These are phyloP conservation scores for Massospora cicadina DNA, from an alignment of 371 early-diverging fungal genomes.

Conservation along the genomic window DNA sequence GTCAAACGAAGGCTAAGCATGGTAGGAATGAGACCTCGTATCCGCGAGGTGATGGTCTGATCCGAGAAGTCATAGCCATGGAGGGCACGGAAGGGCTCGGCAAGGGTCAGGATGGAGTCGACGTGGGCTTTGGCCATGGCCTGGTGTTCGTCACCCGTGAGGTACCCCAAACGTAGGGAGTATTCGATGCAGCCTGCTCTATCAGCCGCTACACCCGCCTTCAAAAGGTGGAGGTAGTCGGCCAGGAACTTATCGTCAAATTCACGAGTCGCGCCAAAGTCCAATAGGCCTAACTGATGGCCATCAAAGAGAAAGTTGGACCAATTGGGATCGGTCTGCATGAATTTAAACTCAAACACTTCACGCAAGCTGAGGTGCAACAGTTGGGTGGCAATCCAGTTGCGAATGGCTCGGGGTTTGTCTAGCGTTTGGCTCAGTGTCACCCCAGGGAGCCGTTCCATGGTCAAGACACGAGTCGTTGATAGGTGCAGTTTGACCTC, in stretches of 20 bases:
- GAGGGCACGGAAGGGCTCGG: slow-evolving; percentile 62
- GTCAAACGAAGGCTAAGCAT: slow-evolving; percentile 87
- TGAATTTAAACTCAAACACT: slow-evolving; percentile 77
- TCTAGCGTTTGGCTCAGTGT: slow-evolving; percentile 40
- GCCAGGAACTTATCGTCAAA: slow-evolving; percentile 55
- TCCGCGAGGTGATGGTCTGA: slow-evolving; percentile 63
- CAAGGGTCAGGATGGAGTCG: slow-evolving; percentile 67
- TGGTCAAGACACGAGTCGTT: slow-evolving; percentile 53
- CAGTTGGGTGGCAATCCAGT: slow-evolving; percentile 42
- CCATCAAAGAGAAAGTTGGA: slow-evolving; percentile 82
- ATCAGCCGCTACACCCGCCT: slow-evolving; percentile 54
- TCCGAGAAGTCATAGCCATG: slow-evolving; percentile 54
- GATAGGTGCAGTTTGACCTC: slow-evolving; percentile 43
- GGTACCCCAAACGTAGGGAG: slow-evolving; percentile 68
- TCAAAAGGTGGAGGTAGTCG: slow-evolving; percentile 53
- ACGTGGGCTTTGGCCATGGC: slow-evolving; percentile 81
- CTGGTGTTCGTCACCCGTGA: slow-evolving; percentile 81
- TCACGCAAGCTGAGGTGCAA: slow-evolving; percentile 73
- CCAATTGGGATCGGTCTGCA: slow-evolving; percentile 99
- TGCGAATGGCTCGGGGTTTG: slow-evolving; percentile 42
- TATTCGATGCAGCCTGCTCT: slow-evolving; percentile 52
- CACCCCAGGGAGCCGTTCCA: slow-evolving; percentile 61
- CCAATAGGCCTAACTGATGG: slow-evolving; percentile 52
- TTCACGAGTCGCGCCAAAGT: slow-evolving; percentile 88
- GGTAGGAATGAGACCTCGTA: slow-evolving; percentile 75